phyloP scores from a whole-genome alignment of 257 asterid genomes.

The Rubia yunnanensis region DNA sequence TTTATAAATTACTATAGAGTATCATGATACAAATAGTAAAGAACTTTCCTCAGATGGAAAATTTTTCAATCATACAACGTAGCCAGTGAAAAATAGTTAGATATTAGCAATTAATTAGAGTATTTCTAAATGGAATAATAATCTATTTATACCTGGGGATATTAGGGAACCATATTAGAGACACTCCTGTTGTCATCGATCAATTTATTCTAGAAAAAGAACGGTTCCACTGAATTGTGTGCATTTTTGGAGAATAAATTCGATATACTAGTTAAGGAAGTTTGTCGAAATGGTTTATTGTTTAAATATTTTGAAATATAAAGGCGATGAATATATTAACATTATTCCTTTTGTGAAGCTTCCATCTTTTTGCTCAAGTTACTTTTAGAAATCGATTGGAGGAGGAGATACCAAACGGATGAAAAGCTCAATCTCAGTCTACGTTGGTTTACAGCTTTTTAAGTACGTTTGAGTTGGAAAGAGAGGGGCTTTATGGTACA shows the following conservation, averaged over 20 bases:
- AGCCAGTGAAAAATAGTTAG: neutral
- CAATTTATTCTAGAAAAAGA: neutral
- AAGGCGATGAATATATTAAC: neutral
- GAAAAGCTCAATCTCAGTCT: constrained; percentile 2
- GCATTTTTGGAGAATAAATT: neutral
- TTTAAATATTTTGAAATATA: neutral
- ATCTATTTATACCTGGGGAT: too few species aligned
- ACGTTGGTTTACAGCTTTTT: too few species aligned
- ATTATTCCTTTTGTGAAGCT: neutral
- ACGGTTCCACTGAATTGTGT: neutral
- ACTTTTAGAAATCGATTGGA: constrained; percentile 10
- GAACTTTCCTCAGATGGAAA: constrained; percentile 4
- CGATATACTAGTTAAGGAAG: neutral
- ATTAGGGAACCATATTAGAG: neutral
- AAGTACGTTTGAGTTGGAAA: too few species aligned
- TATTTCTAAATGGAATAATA: too few species aligned
- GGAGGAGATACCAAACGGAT: neutral
- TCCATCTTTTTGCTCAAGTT: neutral
- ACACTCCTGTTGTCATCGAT: neutral
- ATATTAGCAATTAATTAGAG: neutral
- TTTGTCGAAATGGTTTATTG: neutral
- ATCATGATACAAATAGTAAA: neutral
- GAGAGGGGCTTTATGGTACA: too few species aligned
- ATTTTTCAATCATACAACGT: neutral
- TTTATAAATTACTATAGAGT: neutral